These are phyloP conservation scores for Periconia digitata DNA, from an alignment of 2,329 filamentous ascomycete species.

Conservation along the genomic window DNA sequence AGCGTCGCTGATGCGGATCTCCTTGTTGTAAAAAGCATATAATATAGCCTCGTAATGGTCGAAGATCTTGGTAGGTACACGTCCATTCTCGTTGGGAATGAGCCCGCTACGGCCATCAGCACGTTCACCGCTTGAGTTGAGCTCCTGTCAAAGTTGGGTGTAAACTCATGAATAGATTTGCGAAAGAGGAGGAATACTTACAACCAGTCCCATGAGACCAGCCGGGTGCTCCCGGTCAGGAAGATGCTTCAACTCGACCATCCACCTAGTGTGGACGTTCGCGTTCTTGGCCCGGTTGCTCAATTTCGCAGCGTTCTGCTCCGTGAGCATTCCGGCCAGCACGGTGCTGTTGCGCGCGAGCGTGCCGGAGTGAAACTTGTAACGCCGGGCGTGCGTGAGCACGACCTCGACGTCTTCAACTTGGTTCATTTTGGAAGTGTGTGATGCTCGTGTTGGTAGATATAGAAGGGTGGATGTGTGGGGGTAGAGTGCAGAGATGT, in stretches of 20 bases:
- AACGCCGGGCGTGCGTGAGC: slow-evolving; percentile 29
- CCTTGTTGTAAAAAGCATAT: slow-evolving; percentile 50
- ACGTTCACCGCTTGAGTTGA: slow-evolving; percentile 37
- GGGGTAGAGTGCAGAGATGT: neutral
- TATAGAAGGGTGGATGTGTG: slow-evolving; percentile 1
- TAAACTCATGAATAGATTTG: neutral
- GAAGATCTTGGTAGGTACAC: slow-evolving; percentile 28
- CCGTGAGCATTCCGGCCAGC: slow-evolving; percentile 33
- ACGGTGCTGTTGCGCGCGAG: slow-evolving; percentile 35
- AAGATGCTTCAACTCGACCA: slow-evolving; percentile 33
- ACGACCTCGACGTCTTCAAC: slow-evolving; percentile 39
- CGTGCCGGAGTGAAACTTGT: slow-evolving; percentile 39
- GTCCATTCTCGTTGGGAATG: slow-evolving; percentile 41
- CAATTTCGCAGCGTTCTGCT: slow-evolving; percentile 30
- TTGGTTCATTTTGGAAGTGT: slow-evolving; percentile 26
- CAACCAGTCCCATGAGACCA: slow-evolving; percentile 29
- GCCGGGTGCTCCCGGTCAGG: slow-evolving; percentile 20
- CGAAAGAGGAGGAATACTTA: slow-evolving; percentile 16
- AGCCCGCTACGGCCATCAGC: slow-evolving; percentile 17
- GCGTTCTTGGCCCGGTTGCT: slow-evolving; percentile 23
- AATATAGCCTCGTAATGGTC: slow-evolving; percentile 48
- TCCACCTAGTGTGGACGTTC: slow-evolving; percentile 32
- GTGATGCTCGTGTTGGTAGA: neutral
- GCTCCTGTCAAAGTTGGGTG: slow-evolving; percentile 28
- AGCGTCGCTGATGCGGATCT: slow-evolving; percentile 44